A percentile compares a stretch with the other conserved stretches of the same genome.
phyloP scores from a whole-genome alignment of 2,329 filamentous ascomycete species.

The Curvularia sp. region DNA sequence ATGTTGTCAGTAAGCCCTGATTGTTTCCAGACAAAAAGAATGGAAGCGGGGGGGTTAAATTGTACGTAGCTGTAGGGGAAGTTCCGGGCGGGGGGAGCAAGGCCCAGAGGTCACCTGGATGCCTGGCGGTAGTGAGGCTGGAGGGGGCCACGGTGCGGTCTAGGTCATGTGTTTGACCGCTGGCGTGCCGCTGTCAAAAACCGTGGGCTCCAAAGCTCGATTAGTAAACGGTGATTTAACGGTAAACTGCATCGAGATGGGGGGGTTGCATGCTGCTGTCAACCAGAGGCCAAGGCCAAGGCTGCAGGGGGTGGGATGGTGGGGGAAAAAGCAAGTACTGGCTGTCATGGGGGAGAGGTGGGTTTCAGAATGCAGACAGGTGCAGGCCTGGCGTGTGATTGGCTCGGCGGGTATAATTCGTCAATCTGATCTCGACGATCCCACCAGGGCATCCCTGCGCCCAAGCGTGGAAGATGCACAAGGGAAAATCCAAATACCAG shows the following conservation, averaged over 20 bases:
- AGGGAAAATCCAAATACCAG: constrained; percentile 17
- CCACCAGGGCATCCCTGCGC: constrained; percentile 35
- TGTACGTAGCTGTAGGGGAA: constrained; percentile 7
- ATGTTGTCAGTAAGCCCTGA: constrained; percentile 15
- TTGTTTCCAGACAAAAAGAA: constrained; percentile 11
- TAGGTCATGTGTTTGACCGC: constrained; percentile 25
- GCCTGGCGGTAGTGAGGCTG: constrained; percentile 14
- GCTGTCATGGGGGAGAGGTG: constrained; percentile 27
- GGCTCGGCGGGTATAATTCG: constrained; percentile 42
- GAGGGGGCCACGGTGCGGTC: constrained; percentile 31
- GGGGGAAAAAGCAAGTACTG: constrained; percentile 25
- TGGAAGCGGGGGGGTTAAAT: neutral
- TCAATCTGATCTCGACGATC: constrained; percentile 49
- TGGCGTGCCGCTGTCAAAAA: constrained; percentile 41
- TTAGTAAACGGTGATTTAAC: constrained; percentile 22
- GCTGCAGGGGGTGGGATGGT: constrained; percentile 22
- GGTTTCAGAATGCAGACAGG: constrained; percentile 35
- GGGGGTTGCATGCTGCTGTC: constrained; percentile 22
- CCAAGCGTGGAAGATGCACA: constrained; percentile 9
- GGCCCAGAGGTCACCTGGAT: constrained; percentile 14
- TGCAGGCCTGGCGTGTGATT: constrained; percentile 32
- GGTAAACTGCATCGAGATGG: constrained; percentile 14
- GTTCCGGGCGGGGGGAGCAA: neutral
- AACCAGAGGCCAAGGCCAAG: constrained; percentile 21
- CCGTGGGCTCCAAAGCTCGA: constrained; percentile 18